Evolutionary conservation across 208 protist species (phyloP), one percentile per base, ranked within the genome.

Genomic region (Lotmaria passim): DNA sequence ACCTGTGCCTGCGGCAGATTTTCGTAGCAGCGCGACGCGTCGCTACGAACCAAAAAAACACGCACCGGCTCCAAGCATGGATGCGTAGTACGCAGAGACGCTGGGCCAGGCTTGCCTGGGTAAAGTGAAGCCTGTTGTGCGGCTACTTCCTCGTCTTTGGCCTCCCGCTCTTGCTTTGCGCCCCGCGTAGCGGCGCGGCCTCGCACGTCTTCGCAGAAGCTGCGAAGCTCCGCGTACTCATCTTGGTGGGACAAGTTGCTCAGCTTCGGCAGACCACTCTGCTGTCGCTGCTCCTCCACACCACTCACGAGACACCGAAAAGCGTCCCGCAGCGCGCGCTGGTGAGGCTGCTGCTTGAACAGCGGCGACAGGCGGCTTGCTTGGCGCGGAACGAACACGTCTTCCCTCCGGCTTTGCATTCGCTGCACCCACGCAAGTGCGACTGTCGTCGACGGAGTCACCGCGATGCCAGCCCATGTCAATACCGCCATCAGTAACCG

Each of bases 21-120:
- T 43, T 94, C 86, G 34, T 89, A 94, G 63, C 89, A 94, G 24
- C 82, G 75, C 8, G 78, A 59, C 2, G 81, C 89, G 53, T 94
- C 89, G 17, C 79, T 78, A 38, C 85, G 89, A 7, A 75, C 57
- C 17, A 74, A 56, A 38, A 60, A 62, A 14, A 75, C 43, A n/a
- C 3, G 12, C n/a, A n/a, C n/a, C n/a, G n/a, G n/a, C n/a, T n/a
- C n/a, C n/a, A n/a, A n/a, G n/a, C n/a, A n/a, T n/a, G n/a, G n/a
- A n/a, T n/a, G n/a, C n/a, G n/a, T n/a, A n/a, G n/a, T n/a, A n/a
- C n/a, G n/a, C n/a, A n/a, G n/a, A n/a, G n/a, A n/a, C n/a, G n/a
- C n/a, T n/a, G n/a, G n/a, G n/a, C n/a, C n/a, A n/a, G n/a, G n/a
- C n/a, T n/a, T n/a, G n/a, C n/a, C n/a, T n/a, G n/a, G n/a, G n/a